Percentiles rank a stretch among this genome's conserved stretches.
Evolutionary conservation across 306 rosid species (phyloP).

Genomic region (Trifolium pratense): DNA sequence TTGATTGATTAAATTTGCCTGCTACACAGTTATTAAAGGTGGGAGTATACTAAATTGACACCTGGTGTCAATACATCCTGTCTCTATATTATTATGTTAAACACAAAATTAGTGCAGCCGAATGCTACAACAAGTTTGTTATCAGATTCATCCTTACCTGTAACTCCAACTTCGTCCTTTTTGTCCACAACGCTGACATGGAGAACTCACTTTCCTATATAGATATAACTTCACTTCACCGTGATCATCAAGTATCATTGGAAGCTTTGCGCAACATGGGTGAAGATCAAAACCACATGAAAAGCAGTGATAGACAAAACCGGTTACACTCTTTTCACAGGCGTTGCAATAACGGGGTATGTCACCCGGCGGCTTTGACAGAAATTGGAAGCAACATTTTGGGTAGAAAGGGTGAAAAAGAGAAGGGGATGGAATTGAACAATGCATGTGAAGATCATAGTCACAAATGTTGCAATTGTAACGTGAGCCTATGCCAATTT

Average conservation of each 20-base stretch:
- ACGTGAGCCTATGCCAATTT: constrained; percentile 81
- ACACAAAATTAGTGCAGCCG: background rate
- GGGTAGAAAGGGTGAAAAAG: constrained; percentile 83
- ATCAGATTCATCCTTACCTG: constrained; percentile 41
- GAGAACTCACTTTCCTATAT: constrained; percentile 63
- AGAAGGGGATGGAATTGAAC: constrained; percentile 68
- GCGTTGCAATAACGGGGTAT: constrained; percentile 79
- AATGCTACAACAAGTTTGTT: background rate
- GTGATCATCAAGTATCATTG: constrained; percentile 60
- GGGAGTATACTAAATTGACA: no score
- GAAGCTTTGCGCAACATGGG: constrained; percentile 95
- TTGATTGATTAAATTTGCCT: no score
- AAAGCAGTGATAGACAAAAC: constrained; percentile 81
- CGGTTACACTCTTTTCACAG: constrained; percentile 69
- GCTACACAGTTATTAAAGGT: no score
- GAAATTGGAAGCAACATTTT: constrained; percentile 81
- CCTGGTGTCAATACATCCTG: no score
- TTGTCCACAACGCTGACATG: constrained; percentile 80
- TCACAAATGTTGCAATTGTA: constrained; percentile 78
- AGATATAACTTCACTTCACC: constrained; percentile 64
- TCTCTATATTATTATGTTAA: background rate
- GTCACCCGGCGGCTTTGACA: constrained; percentile 66
- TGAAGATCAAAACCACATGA: constrained; percentile 85
- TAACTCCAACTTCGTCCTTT: constrained; percentile 94
- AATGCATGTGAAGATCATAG: constrained; percentile 88